These are phyloP conservation scores for Paspalum vaginatum DNA, from an alignment of 176 grass and related monocot species.

Conservation along the genomic window DNA sequence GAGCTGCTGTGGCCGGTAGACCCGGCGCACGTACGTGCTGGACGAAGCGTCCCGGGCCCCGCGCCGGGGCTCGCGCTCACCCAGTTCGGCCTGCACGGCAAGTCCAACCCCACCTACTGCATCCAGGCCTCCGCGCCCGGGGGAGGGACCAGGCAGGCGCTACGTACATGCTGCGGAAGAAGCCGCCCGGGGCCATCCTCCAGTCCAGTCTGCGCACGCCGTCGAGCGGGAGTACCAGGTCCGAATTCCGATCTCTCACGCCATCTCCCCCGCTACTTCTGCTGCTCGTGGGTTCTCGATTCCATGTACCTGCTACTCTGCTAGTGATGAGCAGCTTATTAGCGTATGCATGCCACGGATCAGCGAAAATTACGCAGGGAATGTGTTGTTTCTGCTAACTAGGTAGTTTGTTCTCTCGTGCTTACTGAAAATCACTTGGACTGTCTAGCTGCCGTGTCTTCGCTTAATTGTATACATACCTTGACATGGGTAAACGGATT, in stretches of 20 bases:
- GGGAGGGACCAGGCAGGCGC: conserved; percentile 30
- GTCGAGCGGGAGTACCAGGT: conserved; percentile 93
- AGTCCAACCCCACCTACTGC: conserved; percentile 93
- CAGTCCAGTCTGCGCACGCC: conserved; percentile 91
- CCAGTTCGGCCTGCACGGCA: conserved; percentile 88
- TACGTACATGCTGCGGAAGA: conserved; percentile 96
- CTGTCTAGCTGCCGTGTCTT: too few relatives aligned
- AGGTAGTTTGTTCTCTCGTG: background rate
- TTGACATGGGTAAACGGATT: too few relatives aligned
- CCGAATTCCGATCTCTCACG: background rate
- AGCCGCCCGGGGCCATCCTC: conserved; percentile 78
- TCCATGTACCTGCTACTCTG: too few relatives aligned
- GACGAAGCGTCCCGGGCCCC: conserved; percentile 68
- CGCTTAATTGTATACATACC: too few relatives aligned
- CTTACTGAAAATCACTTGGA: background rate
- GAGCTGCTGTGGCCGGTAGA: conserved; percentile 64
- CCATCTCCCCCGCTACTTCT: background rate
- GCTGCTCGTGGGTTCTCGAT: background rate
- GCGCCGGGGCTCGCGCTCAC: conserved; percentile 44
- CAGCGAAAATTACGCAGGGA: too few relatives aligned
- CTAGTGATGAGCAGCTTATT: too few relatives aligned
- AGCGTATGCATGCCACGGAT: too few relatives aligned
- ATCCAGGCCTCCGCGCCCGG: conserved; percentile 51
- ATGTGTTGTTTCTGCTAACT: too few relatives aligned
- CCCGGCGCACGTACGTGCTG: conserved; percentile 49